Conservation (phyloP, 805 yeast genomes). For the Kazachstania kunashirensis region DNA sequence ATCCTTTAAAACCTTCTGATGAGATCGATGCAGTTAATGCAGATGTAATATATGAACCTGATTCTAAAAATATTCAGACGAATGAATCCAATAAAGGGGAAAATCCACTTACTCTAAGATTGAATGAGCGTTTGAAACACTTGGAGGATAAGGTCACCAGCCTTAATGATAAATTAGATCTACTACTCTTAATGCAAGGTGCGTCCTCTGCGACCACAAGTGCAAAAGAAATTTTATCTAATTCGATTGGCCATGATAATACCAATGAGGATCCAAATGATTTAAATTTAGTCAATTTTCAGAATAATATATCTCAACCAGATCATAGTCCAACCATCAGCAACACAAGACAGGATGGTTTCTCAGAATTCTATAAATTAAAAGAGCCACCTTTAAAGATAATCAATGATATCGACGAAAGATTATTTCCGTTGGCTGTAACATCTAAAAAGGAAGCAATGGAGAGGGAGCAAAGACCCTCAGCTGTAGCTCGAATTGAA, state of each 20-base stretch:
- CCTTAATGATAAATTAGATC: conserved; percentile 16
- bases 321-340: neutral
- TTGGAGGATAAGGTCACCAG: conserved; percentile 21
- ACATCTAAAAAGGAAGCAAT: conserved; percentile 21
- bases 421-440: conserved; percentile 30
- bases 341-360: neutral
- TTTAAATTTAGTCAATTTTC: neutral
- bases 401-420: conserved; percentile 32
- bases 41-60: neutral
- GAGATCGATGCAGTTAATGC: neutral
- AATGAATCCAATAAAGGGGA: too few species aligned
- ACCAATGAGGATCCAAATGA: neutral
- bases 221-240: conserved; percentile 4
- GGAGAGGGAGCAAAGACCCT: conserved; percentile 29
- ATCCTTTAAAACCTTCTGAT: conserved; percentile 4
- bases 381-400: conserved; percentile 33
- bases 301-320: neutral
- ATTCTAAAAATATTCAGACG: too few species aligned
- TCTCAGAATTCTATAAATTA: conserved; percentile 11
- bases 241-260: neutral
- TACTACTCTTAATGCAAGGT: conserved; percentile 14
- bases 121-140: conserved; percentile 13
- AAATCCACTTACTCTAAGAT: conserved; percentile 2
- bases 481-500: conserved; percentile 33
- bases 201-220: conserved; percentile 12